These are phyloP conservation scores for Deinandra increscens DNA, from an alignment of 129 eudicot genomes.

Conservation along the genomic window DNA sequence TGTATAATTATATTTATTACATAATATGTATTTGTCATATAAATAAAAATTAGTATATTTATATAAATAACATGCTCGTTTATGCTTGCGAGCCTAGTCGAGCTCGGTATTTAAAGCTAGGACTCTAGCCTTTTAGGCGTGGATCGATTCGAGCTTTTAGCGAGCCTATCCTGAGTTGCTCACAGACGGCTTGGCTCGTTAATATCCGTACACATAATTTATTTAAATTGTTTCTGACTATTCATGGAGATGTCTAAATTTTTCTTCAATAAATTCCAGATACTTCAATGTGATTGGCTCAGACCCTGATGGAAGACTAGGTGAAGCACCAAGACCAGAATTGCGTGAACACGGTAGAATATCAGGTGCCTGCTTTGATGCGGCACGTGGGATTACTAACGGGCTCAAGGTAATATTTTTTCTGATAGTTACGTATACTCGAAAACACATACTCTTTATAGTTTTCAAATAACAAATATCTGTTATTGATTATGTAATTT, in stretches of 20 bases:
- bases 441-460: neutral
- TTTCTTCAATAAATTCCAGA: slow-evolving; percentile 34
- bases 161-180: too few species aligned
- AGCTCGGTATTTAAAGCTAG: too few species aligned
- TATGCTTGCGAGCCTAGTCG: too few species aligned
- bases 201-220: neutral
- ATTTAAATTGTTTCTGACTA: neutral
- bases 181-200: too few species aligned
- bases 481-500: slow-evolving; percentile 9
- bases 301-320: slow-evolving; percentile 91
- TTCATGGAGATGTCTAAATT: neutral
- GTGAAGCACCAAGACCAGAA: slow-evolving; percentile 93
- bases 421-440: neutral
- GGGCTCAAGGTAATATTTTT: slow-evolving; percentile 66
- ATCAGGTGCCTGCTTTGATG: slow-evolving; percentile 97
- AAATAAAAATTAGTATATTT: too few species aligned
- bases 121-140: too few species aligned
- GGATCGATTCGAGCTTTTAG: too few species aligned
- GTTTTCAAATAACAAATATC: neutral
- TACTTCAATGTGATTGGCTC: slow-evolving; percentile 97
- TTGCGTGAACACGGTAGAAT: slow-evolving; percentile 92
- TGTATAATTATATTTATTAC: too few species aligned
- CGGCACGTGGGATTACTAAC: slow-evolving; percentile 77
- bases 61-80: too few species aligned
- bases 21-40: too few species aligned